Percentiles rank a stretch among this genome's conserved stretches.
Conservation (phyloP, 2,329 filamentous ascomycete genomes). For the Neopestalotiopsis clavispora region DNA sequence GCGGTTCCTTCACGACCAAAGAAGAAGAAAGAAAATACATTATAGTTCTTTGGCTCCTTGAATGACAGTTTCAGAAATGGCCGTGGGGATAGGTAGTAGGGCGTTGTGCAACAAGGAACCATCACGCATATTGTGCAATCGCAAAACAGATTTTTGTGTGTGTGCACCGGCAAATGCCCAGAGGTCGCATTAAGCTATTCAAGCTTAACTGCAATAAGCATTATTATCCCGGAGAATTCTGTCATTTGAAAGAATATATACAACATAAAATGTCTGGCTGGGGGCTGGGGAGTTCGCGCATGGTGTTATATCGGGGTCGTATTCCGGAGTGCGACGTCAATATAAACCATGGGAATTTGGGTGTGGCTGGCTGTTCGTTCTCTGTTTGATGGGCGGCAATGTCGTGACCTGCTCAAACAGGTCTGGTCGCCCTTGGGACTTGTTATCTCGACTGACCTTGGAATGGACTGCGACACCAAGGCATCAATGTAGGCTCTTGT, state of each 20-base stretch:
- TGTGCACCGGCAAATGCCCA: neutral
- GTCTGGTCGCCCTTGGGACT: neutral
- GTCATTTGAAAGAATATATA: constrained; percentile 28
- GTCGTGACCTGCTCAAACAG: neutral
- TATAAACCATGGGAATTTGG: neutral
- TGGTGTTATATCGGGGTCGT: constrained; percentile 30
- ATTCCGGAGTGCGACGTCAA: constrained; percentile 26
- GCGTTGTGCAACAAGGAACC: no score
- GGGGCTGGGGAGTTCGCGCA: constrained; percentile 14
- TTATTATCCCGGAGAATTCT: constrained; percentile 19
- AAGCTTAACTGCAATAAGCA: neutral
- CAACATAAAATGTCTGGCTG: constrained; percentile 23
- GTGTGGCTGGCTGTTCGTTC: neutral
- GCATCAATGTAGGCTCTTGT: no score
- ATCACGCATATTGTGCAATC: neutral
- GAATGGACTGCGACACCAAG: no score
- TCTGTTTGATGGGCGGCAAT: neutral
- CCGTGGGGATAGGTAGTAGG: neutral
- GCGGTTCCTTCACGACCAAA: neutral
- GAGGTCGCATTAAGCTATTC: neutral
- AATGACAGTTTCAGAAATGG: neutral
- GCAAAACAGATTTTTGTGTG: neutral
- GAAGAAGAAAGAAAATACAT: neutral
- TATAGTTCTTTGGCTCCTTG: neutral
- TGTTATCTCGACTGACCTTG: neutral